These are phyloP conservation scores for Amanita muscaria DNA, from an alignment of 768 basidiomycete genomes.

Conservation along the genomic window DNA sequence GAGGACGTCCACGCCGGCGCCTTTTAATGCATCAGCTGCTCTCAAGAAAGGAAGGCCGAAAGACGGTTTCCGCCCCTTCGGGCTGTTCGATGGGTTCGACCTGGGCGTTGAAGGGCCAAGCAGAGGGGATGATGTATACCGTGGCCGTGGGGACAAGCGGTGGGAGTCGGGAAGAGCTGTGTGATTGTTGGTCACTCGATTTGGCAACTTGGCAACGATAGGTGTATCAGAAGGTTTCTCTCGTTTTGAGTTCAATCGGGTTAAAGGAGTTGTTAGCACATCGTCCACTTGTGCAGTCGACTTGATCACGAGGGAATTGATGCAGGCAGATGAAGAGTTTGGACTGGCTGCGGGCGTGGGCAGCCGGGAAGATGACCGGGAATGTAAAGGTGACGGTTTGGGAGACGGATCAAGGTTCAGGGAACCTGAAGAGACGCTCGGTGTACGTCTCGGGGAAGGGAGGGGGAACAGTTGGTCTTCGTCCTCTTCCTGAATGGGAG, in stretches of 20 bases:
- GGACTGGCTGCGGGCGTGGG: conserved; percentile 22
- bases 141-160: neutral
- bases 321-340: conserved; percentile 21
- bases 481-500: conserved; percentile 45
- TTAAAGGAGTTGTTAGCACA: conserved; percentile 4
- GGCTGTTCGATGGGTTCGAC: too few species aligned
- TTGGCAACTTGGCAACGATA: neutral
- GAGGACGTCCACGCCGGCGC: conserved; percentile 29
- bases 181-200: neutral
- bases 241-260: neutral
- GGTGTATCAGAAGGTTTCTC: neutral
- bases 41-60: conserved; percentile 24
- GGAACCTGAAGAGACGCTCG: conserved; percentile 28
- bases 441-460: conserved; percentile 50
- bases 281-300: conserved; percentile 9
- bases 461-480: conserved; percentile 51
- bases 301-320: conserved; percentile 9
- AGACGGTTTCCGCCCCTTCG: conserved; percentile 13
- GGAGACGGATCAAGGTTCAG: conserved; percentile 11
- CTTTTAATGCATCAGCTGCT: conserved; percentile 30
- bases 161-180: neutral
- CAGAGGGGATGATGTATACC: neutral
- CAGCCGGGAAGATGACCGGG: conserved; percentile 6
- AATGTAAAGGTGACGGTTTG: conserved; percentile 12
- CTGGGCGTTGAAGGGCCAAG: neutral